phyloP scores from a whole-genome alignment of 2,329 filamentous ascomycete genomes.

The Pseudomassariella vexata region DNA sequence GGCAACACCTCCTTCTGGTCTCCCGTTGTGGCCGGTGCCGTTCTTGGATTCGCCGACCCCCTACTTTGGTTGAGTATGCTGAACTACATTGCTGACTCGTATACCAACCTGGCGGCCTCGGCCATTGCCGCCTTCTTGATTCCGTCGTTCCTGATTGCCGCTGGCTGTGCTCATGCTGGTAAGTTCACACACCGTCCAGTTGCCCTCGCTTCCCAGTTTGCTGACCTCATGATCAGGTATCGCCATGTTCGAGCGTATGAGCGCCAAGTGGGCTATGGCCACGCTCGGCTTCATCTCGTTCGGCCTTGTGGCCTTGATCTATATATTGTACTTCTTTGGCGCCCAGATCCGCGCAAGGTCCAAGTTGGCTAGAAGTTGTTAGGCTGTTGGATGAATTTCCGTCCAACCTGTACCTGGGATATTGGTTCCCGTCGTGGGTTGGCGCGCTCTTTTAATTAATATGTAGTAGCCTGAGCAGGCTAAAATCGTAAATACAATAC shows the following conservation, averaged over 20 bases:
- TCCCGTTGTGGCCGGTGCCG: constrained; percentile 30
- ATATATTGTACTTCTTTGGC: constrained; percentile 34
- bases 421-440: no score
- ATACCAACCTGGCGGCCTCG: constrained; percentile 33
- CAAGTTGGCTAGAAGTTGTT: constrained; percentile 29
- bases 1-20: constrained; percentile 33
- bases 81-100: constrained; percentile 36
- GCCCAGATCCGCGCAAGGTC: constrained; percentile 24
- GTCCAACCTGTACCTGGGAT: no score
- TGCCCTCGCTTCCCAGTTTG: not conserved
- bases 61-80: constrained; percentile 37
- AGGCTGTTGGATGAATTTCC: no score
- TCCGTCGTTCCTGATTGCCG: constrained; percentile 34
- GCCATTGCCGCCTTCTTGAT: constrained; percentile 37
- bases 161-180: constrained; percentile 32
- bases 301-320: constrained; percentile 31
- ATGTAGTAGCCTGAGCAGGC: no score
- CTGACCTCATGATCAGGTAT: constrained; percentile 15
- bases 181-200: constrained; percentile 15
- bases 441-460: no score
- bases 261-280: constrained; percentile 33
- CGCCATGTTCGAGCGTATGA: constrained; percentile 30
- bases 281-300: constrained; percentile 33
- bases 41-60: constrained; percentile 34
- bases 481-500: no score